Evolutionary conservation across 2,329 filamentous ascomycete genomes (phyloP), one percentile per base, ranked within the genome.

Genomic region (Alternaria dauci): DNA sequence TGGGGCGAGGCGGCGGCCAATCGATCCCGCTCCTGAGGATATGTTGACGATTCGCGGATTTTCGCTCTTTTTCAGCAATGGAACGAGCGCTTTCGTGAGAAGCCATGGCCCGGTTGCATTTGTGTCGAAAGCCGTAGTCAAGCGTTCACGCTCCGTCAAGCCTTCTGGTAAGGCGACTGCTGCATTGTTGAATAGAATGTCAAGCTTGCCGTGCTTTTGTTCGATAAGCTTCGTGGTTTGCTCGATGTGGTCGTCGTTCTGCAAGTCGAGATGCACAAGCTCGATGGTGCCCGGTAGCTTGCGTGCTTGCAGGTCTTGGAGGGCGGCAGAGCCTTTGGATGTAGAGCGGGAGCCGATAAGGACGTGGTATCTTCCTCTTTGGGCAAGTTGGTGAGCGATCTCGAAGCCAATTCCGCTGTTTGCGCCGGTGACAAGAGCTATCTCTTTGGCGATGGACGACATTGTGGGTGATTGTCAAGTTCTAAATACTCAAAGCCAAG

Each of bases 391-490:
- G 52, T 76, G 73, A 7, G 79, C 80, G 9, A 82, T 76, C 57
- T 83, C 82, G 59, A 79, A 81, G 30, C 84, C 84, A 26, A 86
- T 83, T 53, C 84, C 84, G 54, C 78, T 79, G 65, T 82, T 85
- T 23, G 78, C 81, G 8, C 78, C 78, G 3, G 77, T 79, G 50
- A 80, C 65, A 1, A 79, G 68, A n/a, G 75, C 70, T 18, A 79
- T 71, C 5, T 70, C 71, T 57, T 78, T 76, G 1, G 55, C 54
- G 20, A 56, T 3, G 12, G 63, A 54, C 28, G 65, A 16, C 68
- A 71, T 71, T 58, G n/a, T 18, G 41, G 8, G 41, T 16, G 16
- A 16, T n/a, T 38, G 0, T n/a, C 8, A 16, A n/a, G 16, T 4
- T n/a, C 1, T 36, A 14, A 7, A 36, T 16, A 36, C 6, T 16